Conservation (phyloP, 164 flowering plant species). For the grape (Vitis vinifera) region DNA sequence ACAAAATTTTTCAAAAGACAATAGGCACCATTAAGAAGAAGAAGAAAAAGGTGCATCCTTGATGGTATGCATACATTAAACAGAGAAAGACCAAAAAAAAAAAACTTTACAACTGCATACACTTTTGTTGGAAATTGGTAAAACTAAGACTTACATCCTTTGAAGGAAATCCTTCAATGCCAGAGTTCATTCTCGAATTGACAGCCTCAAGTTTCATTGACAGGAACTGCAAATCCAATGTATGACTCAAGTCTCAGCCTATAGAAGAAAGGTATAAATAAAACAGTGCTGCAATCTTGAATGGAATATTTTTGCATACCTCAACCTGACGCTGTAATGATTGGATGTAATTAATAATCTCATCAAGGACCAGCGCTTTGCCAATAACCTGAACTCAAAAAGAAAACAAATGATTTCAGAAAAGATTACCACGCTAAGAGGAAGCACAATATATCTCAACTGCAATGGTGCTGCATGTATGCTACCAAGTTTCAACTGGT, state of each 20-base stretch:
- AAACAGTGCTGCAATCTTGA: background rate
- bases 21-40: background rate
- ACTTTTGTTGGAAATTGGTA: too few species aligned
- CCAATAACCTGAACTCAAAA: constrained; percentile 59
- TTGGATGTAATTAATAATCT: constrained; percentile 88
- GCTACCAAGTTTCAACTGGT: background rate
- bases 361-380: constrained; percentile 82
- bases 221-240: constrained; percentile 46
- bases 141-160: constrained; percentile 52
- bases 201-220: constrained; percentile 83
- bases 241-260: background rate
- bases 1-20: background rate
- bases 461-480: background rate
- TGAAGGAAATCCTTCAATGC: constrained; percentile 49
- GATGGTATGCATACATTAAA: background rate
- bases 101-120: background rate
- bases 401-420: background rate
- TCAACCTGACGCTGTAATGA: constrained; percentile 86
- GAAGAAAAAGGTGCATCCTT: background rate
- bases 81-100: background rate
- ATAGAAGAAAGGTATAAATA: background rate
- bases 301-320: constrained; percentile 30
- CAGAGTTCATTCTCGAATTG: constrained; percentile 42
- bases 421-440: background rate
- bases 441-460: background rate